Evolutionary conservation across 306 rosid genomes (phyloP).

Genomic region (Vigna reflexopilosa): DNA sequence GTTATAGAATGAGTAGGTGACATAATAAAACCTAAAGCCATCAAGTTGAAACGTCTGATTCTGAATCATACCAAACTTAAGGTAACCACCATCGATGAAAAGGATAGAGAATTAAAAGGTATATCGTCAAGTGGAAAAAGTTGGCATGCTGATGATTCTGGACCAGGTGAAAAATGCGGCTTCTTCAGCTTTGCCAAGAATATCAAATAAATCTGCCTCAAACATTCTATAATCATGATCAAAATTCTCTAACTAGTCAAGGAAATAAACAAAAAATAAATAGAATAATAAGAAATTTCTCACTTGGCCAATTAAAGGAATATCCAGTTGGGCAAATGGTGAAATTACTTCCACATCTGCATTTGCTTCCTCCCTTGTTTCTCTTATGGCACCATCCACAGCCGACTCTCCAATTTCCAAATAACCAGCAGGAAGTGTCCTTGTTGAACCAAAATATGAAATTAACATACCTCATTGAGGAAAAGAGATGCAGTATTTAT

Average conservation of each 20-base stretch:
- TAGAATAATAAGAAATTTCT: constrained; percentile 30
- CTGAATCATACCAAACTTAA: constrained; percentile 74
- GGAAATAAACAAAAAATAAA: not conserved
- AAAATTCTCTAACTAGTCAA: constrained; percentile 46
- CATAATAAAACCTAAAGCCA: constrained; percentile 31
- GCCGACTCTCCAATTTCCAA: constrained; percentile 97
- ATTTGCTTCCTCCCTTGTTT: constrained; percentile 96
- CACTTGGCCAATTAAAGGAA: constrained; percentile 96
- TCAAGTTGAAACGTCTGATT: not conserved
- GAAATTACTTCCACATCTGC: constrained; percentile 91
- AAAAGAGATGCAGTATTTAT: constrained; percentile 43
- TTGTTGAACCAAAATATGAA: constrained; percentile 51
- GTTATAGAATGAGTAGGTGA: constrained; percentile 21
- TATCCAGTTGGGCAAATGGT: constrained; percentile 94
- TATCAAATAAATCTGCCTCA: constrained; percentile 81
- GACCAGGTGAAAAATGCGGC: constrained; percentile 93
- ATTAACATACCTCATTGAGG: constrained; percentile 37
- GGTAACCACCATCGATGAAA: constrained; percentile 95
- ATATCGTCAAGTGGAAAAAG: constrained; percentile 83
- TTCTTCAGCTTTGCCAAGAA: constrained; percentile 88
- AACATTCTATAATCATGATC: constrained; percentile 42
- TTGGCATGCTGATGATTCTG: constrained; percentile 86
- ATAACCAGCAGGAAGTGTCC: constrained; percentile 99
- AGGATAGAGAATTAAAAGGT: constrained; percentile 86
- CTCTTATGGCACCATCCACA: constrained; percentile 93